Conservation (phyloP, 495 filamentous ascomycete species). For the Lasiosphaeriaceae sp. region DNA sequence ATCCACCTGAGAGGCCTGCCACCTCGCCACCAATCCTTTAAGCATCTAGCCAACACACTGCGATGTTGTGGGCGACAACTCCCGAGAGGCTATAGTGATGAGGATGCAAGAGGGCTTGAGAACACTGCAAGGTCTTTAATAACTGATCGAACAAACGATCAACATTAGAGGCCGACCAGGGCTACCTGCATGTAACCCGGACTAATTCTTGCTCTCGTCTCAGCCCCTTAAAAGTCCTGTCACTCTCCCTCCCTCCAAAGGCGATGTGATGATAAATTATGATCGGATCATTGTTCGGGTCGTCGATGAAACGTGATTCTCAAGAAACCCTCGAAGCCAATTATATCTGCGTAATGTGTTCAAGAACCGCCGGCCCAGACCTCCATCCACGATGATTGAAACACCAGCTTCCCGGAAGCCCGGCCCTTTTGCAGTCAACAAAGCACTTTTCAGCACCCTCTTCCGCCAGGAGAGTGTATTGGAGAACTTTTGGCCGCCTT, state of each 20-base stretch:
- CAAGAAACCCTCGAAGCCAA: slow-evolving; percentile 32
- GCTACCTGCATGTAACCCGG: too few relatives aligned
- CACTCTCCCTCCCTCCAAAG: slow-evolving; percentile 4
- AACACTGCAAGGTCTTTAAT: too few relatives aligned
- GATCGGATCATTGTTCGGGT: slow-evolving; percentile 13
- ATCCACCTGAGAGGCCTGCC: not conserved
- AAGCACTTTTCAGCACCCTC: slow-evolving; percentile 17
- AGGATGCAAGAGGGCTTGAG: too few relatives aligned
- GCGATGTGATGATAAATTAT: slow-evolving; percentile 10
- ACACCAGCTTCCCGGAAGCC: slow-evolving; percentile 23
- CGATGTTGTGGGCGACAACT: not conserved
- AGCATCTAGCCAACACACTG: not conserved
- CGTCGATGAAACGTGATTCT: slow-evolving; percentile 14
- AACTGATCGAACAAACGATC: too few relatives aligned
- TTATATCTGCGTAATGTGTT: slow-evolving; percentile 37
- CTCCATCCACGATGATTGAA: slow-evolving; percentile 19
- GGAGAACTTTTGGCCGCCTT: slow-evolving; percentile 19
- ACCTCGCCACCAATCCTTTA: not conserved
- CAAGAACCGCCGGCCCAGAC: slow-evolving; percentile 31
- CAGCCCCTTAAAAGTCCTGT: too few relatives aligned
- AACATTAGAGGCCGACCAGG: too few relatives aligned
- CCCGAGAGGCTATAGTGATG: too few relatives aligned
- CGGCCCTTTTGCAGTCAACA: slow-evolving; percentile 18
- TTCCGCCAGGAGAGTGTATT: slow-evolving; percentile 1
- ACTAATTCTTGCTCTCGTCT: too few relatives aligned